Conservation (phyloP, 148 eudicot species). For the Vaccinium corymbosum region DNA sequence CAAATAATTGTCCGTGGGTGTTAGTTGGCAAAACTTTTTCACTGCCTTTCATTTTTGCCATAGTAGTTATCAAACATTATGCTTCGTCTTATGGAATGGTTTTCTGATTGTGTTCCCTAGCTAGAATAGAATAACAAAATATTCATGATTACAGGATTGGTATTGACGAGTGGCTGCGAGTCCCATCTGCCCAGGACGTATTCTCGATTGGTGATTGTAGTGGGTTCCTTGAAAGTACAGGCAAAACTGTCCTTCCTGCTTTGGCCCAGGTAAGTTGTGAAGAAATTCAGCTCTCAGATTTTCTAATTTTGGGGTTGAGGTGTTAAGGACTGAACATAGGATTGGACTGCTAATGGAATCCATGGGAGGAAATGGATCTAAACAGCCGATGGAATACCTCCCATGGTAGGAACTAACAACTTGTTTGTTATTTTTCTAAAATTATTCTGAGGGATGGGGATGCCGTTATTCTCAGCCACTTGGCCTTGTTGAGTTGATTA, state of each 20-base stretch:
- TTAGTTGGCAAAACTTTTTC: not conserved
- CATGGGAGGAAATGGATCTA: not conserved
- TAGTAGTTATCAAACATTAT: not conserved
- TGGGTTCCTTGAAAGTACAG: constrained; percentile 92
- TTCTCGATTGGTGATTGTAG: constrained; percentile 92
- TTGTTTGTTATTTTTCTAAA: not conserved
- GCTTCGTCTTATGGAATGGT: not conserved
- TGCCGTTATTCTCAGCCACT: not conserved
- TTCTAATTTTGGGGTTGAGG: not conserved
- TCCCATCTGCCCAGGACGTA: constrained; percentile 72
- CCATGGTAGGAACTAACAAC: not conserved
- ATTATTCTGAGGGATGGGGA: not conserved
- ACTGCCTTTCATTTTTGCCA: not conserved
- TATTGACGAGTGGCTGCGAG: constrained; percentile 85
- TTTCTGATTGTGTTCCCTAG: constrained; percentile 9
- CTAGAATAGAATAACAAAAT: not conserved
- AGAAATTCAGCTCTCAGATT: not conserved
- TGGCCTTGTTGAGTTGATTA: not conserved
- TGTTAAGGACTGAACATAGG: not conserved
- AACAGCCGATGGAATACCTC: not conserved
- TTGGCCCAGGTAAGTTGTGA: constrained; percentile 71
- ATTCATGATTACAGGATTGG: constrained; percentile 59
- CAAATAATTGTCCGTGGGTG: not conserved
- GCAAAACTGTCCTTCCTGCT: constrained; percentile 89
- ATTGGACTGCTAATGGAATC: not conserved